phyloP scores from a whole-genome alignment of 1,139 yeast species.

The Yamadazyma trypodendri region DNA sequence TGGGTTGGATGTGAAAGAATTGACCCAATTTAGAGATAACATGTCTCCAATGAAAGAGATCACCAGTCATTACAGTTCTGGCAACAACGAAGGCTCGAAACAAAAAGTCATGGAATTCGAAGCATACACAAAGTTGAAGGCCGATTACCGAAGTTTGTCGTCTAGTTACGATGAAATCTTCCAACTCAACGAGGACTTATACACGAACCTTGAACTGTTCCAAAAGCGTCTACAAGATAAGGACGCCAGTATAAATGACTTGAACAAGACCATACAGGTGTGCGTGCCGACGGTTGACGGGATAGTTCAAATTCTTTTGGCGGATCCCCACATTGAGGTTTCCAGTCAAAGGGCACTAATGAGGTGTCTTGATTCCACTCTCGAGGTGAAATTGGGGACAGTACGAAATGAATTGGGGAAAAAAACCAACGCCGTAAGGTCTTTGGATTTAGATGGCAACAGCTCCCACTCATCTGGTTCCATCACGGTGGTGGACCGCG shows the following conservation, averaged over 20 bases:
- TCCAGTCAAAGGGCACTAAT: slow-evolving; percentile 19
- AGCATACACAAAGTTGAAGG: slow-evolving; percentile 10
- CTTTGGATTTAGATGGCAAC: slow-evolving; percentile 10
- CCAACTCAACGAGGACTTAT: slow-evolving; percentile 39
- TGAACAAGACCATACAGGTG: slow-evolving; percentile 17
- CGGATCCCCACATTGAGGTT: slow-evolving; percentile 19
- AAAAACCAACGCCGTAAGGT: background rate
- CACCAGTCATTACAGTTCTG: slow-evolving; percentile 1
- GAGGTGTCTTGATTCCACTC: slow-evolving; percentile 18
- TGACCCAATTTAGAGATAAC: slow-evolving; percentile 22
- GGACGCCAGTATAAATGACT: slow-evolving; percentile 20
- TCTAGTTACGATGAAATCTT: slow-evolving; percentile 37
- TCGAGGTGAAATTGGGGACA: slow-evolving; percentile 27
- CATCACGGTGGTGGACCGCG: slow-evolving; percentile 14
- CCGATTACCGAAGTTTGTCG: slow-evolving; percentile 20
- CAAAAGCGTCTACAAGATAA: slow-evolving; percentile 29
- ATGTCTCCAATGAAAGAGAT: slow-evolving; percentile 10
- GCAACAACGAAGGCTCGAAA: background rate
- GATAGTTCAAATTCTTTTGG: slow-evolving; percentile 22
- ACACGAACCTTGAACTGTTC: slow-evolving; percentile 34
- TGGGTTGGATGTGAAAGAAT: slow-evolving; percentile 23
- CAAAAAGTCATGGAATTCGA: background rate
- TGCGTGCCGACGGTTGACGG: slow-evolving; percentile 22
- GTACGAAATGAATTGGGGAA: slow-evolving; percentile 23
- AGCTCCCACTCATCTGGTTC: slow-evolving; percentile 18